Base-by-base conservation (phyloP, 2,329 filamentous ascomycete genomes). In the Hymenotorrendiella dingleyae region DNA sequence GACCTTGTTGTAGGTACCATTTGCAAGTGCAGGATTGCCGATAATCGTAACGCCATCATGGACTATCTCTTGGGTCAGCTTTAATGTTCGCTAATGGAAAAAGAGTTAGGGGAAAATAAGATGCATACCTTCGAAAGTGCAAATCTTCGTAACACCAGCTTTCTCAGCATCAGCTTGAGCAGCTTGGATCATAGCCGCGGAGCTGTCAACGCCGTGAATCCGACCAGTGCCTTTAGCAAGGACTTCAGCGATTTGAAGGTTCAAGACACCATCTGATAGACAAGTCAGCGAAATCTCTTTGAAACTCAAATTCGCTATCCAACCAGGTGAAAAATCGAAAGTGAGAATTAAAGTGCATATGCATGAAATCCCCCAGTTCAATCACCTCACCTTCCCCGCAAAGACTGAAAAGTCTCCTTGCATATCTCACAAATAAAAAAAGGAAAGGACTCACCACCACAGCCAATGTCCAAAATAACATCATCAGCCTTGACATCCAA, bases 391-490 rank as follows among this genome's bases (percentile, higher is more conserved):
- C n/a, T n/a, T n/a, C n/a, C n/a, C n/a, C n/a, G n/a, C n/a, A n/a
- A n/a, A n/a, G n/a, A n/a, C n/a, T n/a, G n/a, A n/a, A n/a, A n/a
- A n/a, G n/a, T n/a, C n/a, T n/a, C n/a, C n/a, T n/a, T n/a, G n/a
- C n/a, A n/a, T n/a, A n/a, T n/a, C n/a, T n/a, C n/a, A n/a, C n/a
- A n/a, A 30, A 20, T 21, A 11, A 11, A 17, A 7, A 27, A 16
- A 42, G 34, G 43, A 36, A 17, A 20, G 6, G 17, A 61, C 65
- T 47, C 44, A 76, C 74, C 79, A 32, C 80, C 80, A 52, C 80
- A 84, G 11, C 80, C 80, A 40, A 84, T 62, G 49, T 84, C 80
- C 2, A 84, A 64, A 17, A 84, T 69, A 12, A 65, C 58, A 55
- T 84, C 79, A 49, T 76, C 71, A 21, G 70, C 67, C 44, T 77